phyloP scores from a whole-genome alignment of 306 rosid species.

The Luffa aegyptiaca region DNA sequence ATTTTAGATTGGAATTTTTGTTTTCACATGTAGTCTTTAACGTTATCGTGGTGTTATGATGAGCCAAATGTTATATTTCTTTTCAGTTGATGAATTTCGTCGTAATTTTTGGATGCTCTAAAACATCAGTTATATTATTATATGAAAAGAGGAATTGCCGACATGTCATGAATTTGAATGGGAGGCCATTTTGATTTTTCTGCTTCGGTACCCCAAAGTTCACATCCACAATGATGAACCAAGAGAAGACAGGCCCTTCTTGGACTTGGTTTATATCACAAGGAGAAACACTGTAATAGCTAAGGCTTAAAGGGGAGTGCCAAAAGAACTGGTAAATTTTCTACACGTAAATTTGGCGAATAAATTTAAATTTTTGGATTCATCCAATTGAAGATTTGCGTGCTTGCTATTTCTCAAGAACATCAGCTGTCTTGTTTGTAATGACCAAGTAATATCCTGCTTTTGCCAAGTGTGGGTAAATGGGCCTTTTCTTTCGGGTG shows the following conservation, averaged over 20 bases:
- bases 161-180: neutral
- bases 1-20: constrained; percentile 11
- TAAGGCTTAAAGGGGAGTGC: too few species aligned
- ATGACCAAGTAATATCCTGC: too few species aligned
- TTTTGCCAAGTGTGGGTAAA: too few species aligned
- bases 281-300: neutral
- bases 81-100: neutral
- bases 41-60: constrained; percentile 10
- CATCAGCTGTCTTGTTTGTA: too few species aligned
- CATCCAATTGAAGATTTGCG: too few species aligned
- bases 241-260: neutral
- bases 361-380: too few species aligned
- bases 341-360: neutral
- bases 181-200: neutral
- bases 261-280: neutral
- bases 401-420: too few species aligned
- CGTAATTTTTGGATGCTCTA: neutral
- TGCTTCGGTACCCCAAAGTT: neutral
- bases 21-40: constrained; percentile 11
- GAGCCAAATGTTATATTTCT: neutral
- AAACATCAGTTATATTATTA: neutral
- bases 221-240: neutral
- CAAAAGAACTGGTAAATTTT: neutral
- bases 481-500: too few species aligned
- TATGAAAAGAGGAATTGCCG: neutral